phyloP scores from a whole-genome alignment of 2,329 filamentous ascomycete genomes.

The Verticillium nubilum region DNA sequence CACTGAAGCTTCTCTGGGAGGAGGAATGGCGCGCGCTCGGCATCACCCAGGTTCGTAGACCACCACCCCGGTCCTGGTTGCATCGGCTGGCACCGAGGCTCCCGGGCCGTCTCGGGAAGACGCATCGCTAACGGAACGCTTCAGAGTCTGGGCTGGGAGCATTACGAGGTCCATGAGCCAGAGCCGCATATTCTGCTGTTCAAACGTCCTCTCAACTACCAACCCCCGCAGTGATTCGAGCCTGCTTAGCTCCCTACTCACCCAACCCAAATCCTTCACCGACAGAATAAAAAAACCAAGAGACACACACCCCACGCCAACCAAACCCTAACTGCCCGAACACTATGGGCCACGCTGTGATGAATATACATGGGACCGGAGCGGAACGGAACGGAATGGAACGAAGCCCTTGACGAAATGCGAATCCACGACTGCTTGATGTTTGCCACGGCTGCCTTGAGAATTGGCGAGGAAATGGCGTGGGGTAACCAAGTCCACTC shows the following conservation, averaged over 20 bases:
- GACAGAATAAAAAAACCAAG: neutral
- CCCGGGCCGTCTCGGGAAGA: neutral
- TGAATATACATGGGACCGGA: neutral
- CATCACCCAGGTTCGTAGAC: slow-evolving; percentile 77
- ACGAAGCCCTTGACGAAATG: neutral
- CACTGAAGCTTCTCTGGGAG: slow-evolving; percentile 94
- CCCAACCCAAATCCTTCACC: neutral
- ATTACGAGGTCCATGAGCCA: slow-evolving; percentile 98
- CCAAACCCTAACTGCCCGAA: neutral
- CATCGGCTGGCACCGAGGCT: neutral
- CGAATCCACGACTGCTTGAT: neutral
- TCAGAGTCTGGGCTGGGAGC: slow-evolving; percentile 96
- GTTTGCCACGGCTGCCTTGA: neutral
- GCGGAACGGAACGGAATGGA: neutral
- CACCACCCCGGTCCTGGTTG: neutral
- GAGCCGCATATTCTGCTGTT: slow-evolving; percentile 98
- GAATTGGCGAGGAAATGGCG: neutral
- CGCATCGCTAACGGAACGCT: slow-evolving; percentile 2
- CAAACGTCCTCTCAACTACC: slow-evolving; percentile 90
- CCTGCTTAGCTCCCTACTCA: slow-evolving; percentile 2
- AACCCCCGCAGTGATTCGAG: slow-evolving; percentile 54
- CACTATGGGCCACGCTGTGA: neutral
- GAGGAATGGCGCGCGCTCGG: slow-evolving; percentile 97
- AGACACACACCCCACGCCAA: neutral
- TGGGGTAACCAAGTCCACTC: neutral